These are phyloP conservation scores for Eimeria tenella DNA, from an alignment of 169 alveolate genomes.

Conservation along the genomic window DNA sequence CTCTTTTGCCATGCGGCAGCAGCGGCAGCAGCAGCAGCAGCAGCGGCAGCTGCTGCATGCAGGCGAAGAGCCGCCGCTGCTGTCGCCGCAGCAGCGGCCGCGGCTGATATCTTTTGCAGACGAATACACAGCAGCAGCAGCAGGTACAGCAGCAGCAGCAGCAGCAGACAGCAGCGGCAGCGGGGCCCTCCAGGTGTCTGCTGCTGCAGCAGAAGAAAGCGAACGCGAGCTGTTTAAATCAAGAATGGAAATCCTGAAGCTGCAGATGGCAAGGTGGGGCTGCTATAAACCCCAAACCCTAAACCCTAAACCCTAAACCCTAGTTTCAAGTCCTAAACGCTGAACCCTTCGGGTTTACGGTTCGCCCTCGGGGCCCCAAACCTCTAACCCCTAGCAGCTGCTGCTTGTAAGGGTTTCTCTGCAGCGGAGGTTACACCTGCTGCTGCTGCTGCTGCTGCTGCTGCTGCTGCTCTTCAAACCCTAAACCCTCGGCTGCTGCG, in stretches of 20 bases:
- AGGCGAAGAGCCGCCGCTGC: neutral
- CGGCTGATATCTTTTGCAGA: neutral
- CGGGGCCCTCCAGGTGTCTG: neutral
- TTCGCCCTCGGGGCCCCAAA: no score
- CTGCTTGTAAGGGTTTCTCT: no score
- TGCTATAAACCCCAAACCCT: no score
- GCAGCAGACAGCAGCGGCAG: neutral
- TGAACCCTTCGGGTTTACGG: no score
- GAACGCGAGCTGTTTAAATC: neutral
- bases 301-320: no score
- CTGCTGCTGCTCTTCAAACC: neutral
- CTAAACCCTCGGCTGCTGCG: no score
- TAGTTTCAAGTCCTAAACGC: no score
- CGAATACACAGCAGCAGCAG: neutral
- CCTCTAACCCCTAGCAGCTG: no score
- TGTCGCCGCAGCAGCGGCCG: neutral
- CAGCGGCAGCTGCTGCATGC: no score
- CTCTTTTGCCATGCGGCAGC: neutral
- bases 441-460: no score
- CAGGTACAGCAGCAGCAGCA: neutral
- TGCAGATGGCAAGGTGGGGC: neutral
- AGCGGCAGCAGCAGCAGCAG: neutral
- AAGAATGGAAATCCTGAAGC: neutral
- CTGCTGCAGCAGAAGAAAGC: conserved; percentile 18
- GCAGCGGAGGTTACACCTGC: no score